Evolutionary conservation across 2,329 filamentous ascomycete genomes (phyloP).

Genomic region (Huntiella omanensis): DNA sequence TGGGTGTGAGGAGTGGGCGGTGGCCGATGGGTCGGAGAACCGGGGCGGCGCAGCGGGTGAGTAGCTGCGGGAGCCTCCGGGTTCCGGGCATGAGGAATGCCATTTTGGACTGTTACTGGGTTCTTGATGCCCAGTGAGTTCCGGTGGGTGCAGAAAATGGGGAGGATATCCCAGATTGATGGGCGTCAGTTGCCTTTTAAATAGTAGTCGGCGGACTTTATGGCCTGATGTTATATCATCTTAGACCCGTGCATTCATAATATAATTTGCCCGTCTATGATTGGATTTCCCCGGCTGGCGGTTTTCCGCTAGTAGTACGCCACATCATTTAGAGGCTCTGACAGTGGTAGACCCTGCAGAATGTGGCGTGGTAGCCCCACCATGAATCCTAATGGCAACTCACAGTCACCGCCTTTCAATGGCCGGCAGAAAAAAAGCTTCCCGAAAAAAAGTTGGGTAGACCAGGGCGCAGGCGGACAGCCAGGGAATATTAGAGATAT

Average conservation of each 20-base stretch:
- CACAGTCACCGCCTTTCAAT: slow-evolving; percentile 12
- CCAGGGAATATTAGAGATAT: neutral
- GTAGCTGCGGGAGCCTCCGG: slow-evolving; percentile 9
- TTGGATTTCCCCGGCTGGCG: neutral
- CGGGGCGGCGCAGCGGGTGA: neutral
- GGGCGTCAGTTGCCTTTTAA: neutral
- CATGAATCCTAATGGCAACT: slow-evolving; percentile 10
- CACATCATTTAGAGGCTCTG: neutral
- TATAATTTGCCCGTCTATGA: slow-evolving; percentile 8
- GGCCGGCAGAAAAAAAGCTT: slow-evolving; percentile 13
- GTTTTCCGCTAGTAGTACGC: too few relatives aligned
- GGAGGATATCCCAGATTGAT: too few relatives aligned
- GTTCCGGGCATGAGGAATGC: slow-evolving; percentile 10
- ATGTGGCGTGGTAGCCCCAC: slow-evolving; percentile 8
- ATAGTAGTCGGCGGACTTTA: neutral
- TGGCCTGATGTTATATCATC: slow-evolving; percentile 1
- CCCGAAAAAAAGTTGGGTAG: slow-evolving; percentile 2
- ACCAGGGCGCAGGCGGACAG: neutral
- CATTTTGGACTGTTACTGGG: slow-evolving; percentile 2
- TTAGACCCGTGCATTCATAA: neutral
- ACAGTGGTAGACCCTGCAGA: neutral
- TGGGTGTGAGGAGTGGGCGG: slow-evolving; percentile 3
- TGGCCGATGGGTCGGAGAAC: neutral
- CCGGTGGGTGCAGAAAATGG: too few relatives aligned
- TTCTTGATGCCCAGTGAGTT: too few relatives aligned